Evolutionary conservation across 306 rosid species (phyloP).

Genomic region (Lathyrus tuberosus): DNA sequence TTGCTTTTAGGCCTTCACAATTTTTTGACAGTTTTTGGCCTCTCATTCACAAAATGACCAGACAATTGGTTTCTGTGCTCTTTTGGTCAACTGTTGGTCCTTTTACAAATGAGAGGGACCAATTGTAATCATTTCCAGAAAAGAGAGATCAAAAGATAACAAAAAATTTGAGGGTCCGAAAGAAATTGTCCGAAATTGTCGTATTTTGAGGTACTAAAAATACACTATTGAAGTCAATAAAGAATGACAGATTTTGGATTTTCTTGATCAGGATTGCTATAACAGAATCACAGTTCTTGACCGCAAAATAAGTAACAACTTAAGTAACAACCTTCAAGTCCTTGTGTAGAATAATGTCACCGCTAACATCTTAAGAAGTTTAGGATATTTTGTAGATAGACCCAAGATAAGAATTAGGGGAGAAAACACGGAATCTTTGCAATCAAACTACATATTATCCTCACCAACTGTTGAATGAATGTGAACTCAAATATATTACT

Average conservation of each 20-base stretch:
- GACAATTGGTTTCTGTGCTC: neutral
- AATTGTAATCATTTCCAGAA: neutral
- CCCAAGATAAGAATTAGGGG: constrained; percentile 3
- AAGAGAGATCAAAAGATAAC: neutral
- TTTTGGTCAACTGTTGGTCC: neutral
- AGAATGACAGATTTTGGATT: neutral
- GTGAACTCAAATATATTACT: neutral
- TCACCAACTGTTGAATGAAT: constrained; percentile 3
- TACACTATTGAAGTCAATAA: neutral
- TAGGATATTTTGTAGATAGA: constrained; percentile 12
- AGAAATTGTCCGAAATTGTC: too few species aligned
- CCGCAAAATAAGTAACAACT: too few species aligned
- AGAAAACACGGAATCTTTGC: neutral
- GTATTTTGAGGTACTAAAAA: neutral
- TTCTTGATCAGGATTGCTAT: constrained; percentile 8
- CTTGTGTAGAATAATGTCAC: neutral
- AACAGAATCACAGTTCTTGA: constrained; percentile 14
- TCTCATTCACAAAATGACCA: neutral
- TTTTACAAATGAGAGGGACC: neutral
- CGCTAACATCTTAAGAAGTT: constrained; percentile 21
- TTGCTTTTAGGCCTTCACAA: too few species aligned
- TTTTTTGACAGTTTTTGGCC: neutral
- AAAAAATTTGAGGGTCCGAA: neutral
- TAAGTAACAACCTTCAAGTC: constrained; percentile 5
- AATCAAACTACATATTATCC: neutral